Evolutionary conservation across 257 asterid genomes (phyloP).

Genomic region (Penstemon eatonii): DNA sequence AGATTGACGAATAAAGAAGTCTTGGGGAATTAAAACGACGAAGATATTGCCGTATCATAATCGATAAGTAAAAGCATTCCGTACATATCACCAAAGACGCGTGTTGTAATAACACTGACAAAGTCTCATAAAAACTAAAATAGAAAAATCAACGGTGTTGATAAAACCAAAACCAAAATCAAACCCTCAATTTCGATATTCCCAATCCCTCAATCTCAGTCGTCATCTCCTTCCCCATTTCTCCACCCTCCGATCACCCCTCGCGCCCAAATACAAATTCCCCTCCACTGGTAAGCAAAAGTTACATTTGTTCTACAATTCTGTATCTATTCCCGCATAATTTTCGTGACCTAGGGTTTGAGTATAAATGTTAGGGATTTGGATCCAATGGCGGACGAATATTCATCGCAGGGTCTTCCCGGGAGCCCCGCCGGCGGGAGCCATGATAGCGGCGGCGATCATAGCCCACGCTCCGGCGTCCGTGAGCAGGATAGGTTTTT

Average conservation of each 20-base stretch:
- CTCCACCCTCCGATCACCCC: constrained; percentile 81
- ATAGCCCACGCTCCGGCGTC: constrained; percentile 67
- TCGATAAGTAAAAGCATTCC: not conserved
- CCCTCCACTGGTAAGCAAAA: constrained; percentile 23
- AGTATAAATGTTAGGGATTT: not conserved
- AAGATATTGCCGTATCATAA: not conserved
- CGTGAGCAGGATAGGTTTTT: constrained; percentile 80
- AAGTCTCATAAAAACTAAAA: constrained; percentile 9
- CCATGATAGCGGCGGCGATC: constrained; percentile 77
- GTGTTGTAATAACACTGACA: constrained; percentile 30
- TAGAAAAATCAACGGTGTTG: constrained; percentile 65
- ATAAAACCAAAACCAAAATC: constrained; percentile 37
- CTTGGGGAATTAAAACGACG: not conserved
- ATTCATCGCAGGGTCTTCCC: constrained; percentile 45
- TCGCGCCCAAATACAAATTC: constrained; percentile 60
- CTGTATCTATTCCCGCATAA: not conserved
- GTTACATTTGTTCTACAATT: not conserved
- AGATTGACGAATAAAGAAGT: too few species aligned
- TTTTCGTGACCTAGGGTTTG: constrained; percentile 28
- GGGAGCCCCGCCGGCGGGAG: constrained; percentile 72
- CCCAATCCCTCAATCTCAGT: constrained; percentile 66
- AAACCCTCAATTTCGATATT: constrained; percentile 11
- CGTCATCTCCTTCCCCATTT: constrained; percentile 67
- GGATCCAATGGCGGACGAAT: constrained; percentile 13
- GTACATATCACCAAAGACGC: constrained; percentile 21